phyloP scores from a whole-genome alignment of 805 yeast genomes.

The Isabelozyma gotoi region DNA sequence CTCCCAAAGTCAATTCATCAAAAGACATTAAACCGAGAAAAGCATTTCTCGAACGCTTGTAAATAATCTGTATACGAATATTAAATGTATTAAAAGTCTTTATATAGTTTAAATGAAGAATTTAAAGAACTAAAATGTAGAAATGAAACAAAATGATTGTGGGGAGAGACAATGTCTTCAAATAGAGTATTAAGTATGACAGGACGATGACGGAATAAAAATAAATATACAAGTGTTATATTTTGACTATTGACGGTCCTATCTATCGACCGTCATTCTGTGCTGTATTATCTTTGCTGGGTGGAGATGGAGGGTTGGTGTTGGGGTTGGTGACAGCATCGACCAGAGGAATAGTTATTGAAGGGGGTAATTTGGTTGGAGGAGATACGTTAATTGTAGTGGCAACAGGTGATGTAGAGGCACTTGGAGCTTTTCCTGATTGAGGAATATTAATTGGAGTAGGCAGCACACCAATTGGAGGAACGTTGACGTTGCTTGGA shows the following conservation, averaged over 20 bases:
- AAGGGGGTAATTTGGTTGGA: neutral
- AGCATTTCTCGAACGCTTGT: too few species aligned
- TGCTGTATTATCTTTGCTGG: neutral
- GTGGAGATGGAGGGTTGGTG: neutral
- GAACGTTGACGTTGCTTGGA: too few species aligned
- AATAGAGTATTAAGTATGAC: too few species aligned
- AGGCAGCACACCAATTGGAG: too few species aligned
- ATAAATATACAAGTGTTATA: too few species aligned
- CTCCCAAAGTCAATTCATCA: conserved; percentile 33
- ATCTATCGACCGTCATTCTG: neutral
- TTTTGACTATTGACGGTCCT: too few species aligned
- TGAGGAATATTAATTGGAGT: neutral
- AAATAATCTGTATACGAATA: conserved; percentile 1
- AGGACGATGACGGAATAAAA: too few species aligned
- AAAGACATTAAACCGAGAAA: conserved; percentile 41
- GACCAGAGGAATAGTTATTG: neutral
- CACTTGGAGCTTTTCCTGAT: too few species aligned
- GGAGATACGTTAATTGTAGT: neutral
- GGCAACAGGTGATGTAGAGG: neutral
- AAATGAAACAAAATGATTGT: too few species aligned
- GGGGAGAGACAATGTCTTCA: too few species aligned
- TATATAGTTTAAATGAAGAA: too few species aligned
- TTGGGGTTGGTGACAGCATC: neutral
- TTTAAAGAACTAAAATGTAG: neutral
- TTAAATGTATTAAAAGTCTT: neutral